Evolutionary conservation across 192 early-diverging fungal species (phyloP), one percentile per base, ranked within the genome.

Genomic region (Coemansia pectinata): DNA sequence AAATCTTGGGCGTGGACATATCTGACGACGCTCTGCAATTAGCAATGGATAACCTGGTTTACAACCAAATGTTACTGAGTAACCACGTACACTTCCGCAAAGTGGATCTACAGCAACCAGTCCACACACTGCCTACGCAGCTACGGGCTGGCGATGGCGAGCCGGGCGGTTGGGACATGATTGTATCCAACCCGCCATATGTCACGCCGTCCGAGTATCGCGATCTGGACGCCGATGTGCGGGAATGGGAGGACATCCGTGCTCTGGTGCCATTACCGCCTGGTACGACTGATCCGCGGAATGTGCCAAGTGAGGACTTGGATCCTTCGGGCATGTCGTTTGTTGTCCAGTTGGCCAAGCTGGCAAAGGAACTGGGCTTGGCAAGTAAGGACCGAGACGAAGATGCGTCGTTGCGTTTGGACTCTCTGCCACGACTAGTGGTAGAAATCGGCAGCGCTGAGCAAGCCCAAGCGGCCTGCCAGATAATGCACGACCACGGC

Each of bases 141-240:
- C 44, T 39, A 19, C 36, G 9, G 23, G 41, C 27, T 27, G 44
- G 25, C n/a, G 31, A 59, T 40, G 25, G 38, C n/a, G 42, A 29
- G 1, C 11, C 39, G 11, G 67, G 19, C 12, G 64, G 12, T 1
- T 92, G 86, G 71, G 87, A 96, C 63, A 67, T 96, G 33, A 80
- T 98, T n/a, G 87, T 95, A 1, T 86, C 91, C 19, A 98, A 98
- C 76, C 96, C 96, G 27, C 96, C 96, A 1, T 96, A 98, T 70
- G 87, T 98, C 36, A 82, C 94, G 0, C 78, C 75, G 3, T 61
- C 71, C 2, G 94, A 96, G 68, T 93, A 93, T 59, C 65, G 65
- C 1, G 60, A 50, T 2, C 74, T 98, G 4, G 90, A 90, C 5
- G 79, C 89, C 2, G 87, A 88, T 53, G 93, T 98, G 1, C 84